Conservation (phyloP, 805 yeast species). For the Candida koratica region DNA sequence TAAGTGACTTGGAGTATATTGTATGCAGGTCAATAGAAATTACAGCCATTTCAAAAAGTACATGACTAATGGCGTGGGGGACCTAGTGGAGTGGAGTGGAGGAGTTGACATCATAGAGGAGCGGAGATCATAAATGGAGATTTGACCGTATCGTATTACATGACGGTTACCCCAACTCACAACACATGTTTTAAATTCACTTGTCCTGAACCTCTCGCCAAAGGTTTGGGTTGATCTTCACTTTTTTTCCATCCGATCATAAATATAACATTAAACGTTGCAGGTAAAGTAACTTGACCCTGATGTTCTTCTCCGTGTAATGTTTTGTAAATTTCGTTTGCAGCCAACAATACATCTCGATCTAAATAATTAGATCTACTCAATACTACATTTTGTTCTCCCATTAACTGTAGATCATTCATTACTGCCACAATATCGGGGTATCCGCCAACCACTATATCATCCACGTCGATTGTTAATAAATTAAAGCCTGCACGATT, state of each 20-base stretch:
- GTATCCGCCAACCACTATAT: conserved; percentile 67
- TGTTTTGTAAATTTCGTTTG: conserved; percentile 67
- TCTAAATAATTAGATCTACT: conserved; percentile 38
- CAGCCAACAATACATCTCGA: conserved; percentile 65
- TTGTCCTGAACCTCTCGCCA: conserved; percentile 68
- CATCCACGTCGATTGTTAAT: conserved; percentile 82
- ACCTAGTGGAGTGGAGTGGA: too few species aligned
- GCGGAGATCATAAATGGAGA: too few species aligned
- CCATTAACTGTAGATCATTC: conserved; percentile 75
- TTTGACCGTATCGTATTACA: too few species aligned
- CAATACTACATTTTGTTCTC: conserved; percentile 73
- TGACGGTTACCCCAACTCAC: conserved; percentile 4
- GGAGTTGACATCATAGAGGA: too few species aligned
- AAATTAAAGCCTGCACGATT: conserved; percentile 75
- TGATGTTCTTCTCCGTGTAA: conserved; percentile 65
- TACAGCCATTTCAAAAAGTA: too few species aligned
- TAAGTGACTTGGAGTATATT: too few species aligned
- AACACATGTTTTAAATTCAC: conserved; percentile 64
- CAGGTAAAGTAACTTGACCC: conserved; percentile 56
- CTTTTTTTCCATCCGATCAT: conserved; percentile 90
- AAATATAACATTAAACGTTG: conserved; percentile 71
- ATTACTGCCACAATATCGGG: conserved; percentile 67
- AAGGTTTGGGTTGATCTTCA: conserved; percentile 64
- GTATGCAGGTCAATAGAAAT: too few species aligned
- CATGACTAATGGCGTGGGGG: too few species aligned